Conservation (phyloP, 179 eudicot genomes). For the Amaranthus tricolor region DNA sequence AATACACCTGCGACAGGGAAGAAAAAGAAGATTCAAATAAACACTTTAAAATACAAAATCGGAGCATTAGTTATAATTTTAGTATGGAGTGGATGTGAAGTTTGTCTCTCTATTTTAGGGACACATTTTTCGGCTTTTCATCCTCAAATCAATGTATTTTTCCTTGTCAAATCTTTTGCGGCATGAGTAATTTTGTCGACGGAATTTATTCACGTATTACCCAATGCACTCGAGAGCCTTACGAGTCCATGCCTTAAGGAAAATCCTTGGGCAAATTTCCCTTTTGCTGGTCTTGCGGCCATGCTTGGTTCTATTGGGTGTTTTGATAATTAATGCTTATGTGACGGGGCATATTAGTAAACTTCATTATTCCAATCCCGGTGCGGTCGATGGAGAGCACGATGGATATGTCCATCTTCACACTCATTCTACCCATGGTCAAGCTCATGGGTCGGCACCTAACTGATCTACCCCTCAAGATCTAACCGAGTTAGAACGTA, state of each 20-base stretch:
- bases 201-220: conserved; percentile 64
- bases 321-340: conserved; percentile 53
- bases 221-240: conserved; percentile 48
- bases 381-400: conserved; percentile 23
- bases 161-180: conserved; percentile 67
- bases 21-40: background rate
- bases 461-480: background rate
- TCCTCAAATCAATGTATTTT: conserved; percentile 55
- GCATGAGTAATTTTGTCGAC: conserved; percentile 69
- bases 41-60: conserved; percentile 13
- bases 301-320: conserved; percentile 61
- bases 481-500: conserved; percentile 24
- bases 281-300: conserved; percentile 55
- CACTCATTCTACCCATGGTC: conserved; percentile 61
- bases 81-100: conserved; percentile 51
- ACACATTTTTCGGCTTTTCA: conserved; percentile 26
- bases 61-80: conserved; percentile 33
- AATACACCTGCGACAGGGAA: conserved; percentile 14
- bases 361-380: conserved; percentile 22
- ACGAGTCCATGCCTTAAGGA: conserved; percentile 50
- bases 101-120: conserved; percentile 46
- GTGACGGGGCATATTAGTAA: conserved; percentile 49
- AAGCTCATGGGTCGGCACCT: conserved; percentile 47
- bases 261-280: conserved; percentile 50
- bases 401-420: conserved; percentile 45